Evolutionary conservation across 164 flowering plant genomes (phyloP), one percentile per base, ranked within the genome.

Genomic region (Liriodendron chinense): DNA sequence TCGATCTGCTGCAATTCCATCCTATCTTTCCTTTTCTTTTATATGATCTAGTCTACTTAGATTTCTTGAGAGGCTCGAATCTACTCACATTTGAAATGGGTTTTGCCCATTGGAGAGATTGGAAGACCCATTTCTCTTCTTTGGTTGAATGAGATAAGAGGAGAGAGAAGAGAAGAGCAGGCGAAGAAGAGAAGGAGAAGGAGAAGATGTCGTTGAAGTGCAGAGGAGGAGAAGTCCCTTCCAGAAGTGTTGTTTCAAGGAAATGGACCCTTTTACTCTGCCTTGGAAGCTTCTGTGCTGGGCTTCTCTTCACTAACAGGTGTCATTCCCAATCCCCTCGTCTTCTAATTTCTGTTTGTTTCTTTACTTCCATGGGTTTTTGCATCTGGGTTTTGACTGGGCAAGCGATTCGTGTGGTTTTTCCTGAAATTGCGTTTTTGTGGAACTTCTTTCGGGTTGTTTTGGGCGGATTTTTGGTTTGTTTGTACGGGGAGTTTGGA

Each of bases 221-320:
- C 75, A 90, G 86, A 84, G 85, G 76, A 76, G 80, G 77, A 71
- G 91, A 86, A 64, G 25, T 56, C 1, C 25, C 74, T 77, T 74
- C 83, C 4, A 90, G 79, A 63, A 84, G 71, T 72, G 75, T 80
- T 24, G 65, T 86, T 6, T 74, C 96, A 1, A 78, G 86, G 50
- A 90, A 84, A 28, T 85, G 83, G 87, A 81, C 81, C 25, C 71
- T 89, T 71, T 80, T 89, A 68, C 85, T 92, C 34, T 90, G 97
- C 75, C 23, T 90, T 12, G 81, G 86, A 47, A 86, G 97, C 80
- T 92, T 92, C 82, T 89, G 89, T 74, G 87, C 82, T 71, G 97
- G 97, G 50, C 82, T 87, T 83, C 81, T 89, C 81, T 89, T 92
- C 89, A 87, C 94, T 65, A 85, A 81, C 86, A 88, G 92, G 94